phyloP scores from a whole-genome alignment of 192 early-diverging fungal genomes.

The Coemansia sp. region DNA sequence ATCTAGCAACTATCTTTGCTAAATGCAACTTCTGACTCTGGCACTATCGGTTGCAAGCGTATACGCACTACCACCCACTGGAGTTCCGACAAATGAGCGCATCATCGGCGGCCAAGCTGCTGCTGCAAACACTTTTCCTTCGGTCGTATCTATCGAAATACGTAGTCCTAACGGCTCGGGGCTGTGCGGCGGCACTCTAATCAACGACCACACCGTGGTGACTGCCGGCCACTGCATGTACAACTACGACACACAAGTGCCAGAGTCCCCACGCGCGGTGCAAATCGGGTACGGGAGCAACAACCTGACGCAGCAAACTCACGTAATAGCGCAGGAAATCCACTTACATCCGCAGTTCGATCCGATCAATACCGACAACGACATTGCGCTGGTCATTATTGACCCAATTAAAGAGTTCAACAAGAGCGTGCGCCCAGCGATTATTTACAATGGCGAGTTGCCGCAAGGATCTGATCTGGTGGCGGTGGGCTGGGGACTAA shows the following conservation, averaged over 20 bases:
- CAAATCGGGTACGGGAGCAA: slow-evolving; percentile 27
- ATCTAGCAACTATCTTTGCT: too few species aligned
- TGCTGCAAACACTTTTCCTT: slow-evolving; percentile 18
- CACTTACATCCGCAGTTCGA: slow-evolving; percentile 26
- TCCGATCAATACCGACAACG: slow-evolving; percentile 14
- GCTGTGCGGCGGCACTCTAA: slow-evolving; percentile 42
- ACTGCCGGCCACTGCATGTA: slow-evolving; percentile 49
- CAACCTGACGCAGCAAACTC: slow-evolving; percentile 7
- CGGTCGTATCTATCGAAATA: slow-evolving; percentile 25
- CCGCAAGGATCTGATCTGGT: slow-evolving; percentile 19
- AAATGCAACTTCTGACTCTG: neutral
- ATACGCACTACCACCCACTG: neutral
- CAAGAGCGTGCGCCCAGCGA: slow-evolving; percentile 1
- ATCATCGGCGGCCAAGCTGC: slow-evolving; percentile 35
- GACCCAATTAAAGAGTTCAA: neutral
- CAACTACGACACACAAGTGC: slow-evolving; percentile 6
- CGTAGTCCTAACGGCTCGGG: slow-evolving; percentile 10
- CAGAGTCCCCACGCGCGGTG: slow-evolving; percentile 7
- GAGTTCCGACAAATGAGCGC: slow-evolving; percentile 14
- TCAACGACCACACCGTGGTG: slow-evolving; percentile 25
- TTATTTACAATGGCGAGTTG: slow-evolving; percentile 27
- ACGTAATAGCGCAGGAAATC: slow-evolving; percentile 9
- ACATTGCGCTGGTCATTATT: slow-evolving; percentile 32
- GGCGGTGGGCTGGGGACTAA: slow-evolving; percentile 43
- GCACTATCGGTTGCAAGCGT: neutral